Percentiles rank a stretch among this genome's conserved stretches.
Evolutionary conservation across 2,329 filamentous ascomycete genomes (phyloP).

Genomic region (Geosmithia flava): DNA sequence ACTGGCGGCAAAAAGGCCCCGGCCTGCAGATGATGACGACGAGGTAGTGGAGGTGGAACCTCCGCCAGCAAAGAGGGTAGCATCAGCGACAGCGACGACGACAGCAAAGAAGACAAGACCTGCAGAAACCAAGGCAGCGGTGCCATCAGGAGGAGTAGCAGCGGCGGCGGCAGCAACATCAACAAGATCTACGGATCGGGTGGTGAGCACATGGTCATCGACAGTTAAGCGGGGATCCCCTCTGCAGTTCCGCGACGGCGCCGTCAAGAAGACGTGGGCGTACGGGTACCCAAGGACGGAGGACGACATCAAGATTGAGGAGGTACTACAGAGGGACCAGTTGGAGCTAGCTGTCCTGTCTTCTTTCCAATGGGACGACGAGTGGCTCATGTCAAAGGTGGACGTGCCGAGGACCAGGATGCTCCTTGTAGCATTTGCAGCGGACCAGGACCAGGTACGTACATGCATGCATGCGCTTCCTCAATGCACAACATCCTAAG

Average conservation of each 20-base stretch:
- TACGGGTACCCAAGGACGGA: conserved; percentile 44
- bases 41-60: conserved; percentile 14
- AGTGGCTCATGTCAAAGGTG: conserved; percentile 67
- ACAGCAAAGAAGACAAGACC: neutral
- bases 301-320: conserved; percentile 78
- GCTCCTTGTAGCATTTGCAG: conserved; percentile 45
- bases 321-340: conserved; percentile 62
- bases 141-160: neutral
- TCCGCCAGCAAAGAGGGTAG: conserved; percentile 12
- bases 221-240: neutral
- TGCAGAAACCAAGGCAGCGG: neutral
- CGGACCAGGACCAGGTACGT: conserved; percentile 35
- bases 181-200: neutral
- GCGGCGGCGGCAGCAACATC: neutral
- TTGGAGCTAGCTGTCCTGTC: conserved; percentile 72
- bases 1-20: conserved; percentile 38
- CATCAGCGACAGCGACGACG: neutral
- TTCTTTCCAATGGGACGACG: conserved; percentile 75
- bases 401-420: conserved; percentile 47
- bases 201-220: neutral
- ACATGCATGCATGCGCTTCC: too few species aligned
- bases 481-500: too few species aligned
- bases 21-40: conserved; percentile 8
- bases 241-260: conserved; percentile 39
- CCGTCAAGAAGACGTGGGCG: conserved; percentile 73